These are phyloP conservation scores for Ophiosphaerella narmari DNA, from an alignment of 2,329 filamentous ascomycete genomes.

Conservation along the genomic window DNA sequence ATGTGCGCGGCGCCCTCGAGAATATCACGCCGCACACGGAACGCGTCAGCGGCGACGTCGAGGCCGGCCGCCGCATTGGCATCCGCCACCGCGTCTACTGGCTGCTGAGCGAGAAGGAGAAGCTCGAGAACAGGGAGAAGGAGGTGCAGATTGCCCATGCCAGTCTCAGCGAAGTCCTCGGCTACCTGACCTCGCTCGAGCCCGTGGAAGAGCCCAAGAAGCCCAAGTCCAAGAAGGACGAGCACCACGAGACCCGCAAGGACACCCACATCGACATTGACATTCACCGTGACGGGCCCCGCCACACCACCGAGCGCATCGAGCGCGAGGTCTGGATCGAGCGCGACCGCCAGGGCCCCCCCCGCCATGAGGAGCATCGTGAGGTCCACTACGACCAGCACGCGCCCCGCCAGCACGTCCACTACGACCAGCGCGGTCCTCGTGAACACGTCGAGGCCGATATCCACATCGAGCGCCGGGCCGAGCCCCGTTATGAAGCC, in stretches of 20 bases:
- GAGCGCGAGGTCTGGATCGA: slow-evolving; percentile 36
- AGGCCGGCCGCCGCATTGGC: slow-evolving; percentile 43
- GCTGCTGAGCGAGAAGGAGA: slow-evolving; percentile 48
- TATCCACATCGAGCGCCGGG: slow-evolving; percentile 4
- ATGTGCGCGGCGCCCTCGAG: slow-evolving; percentile 43
- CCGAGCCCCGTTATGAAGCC: slow-evolving; percentile 17
- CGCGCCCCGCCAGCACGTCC: slow-evolving; percentile 21
- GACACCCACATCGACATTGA: slow-evolving; percentile 39
- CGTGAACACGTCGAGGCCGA: slow-evolving; percentile 33
- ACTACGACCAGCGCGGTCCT: slow-evolving; percentile 27
- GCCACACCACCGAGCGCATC: slow-evolving; percentile 29
- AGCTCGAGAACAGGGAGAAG: slow-evolving; percentile 44
- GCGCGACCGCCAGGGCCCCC: slow-evolving; percentile 22
- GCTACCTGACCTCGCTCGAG: slow-evolving; percentile 41
- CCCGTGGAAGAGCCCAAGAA: slow-evolving; percentile 30
- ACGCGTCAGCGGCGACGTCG: slow-evolving; percentile 40
- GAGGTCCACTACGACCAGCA: slow-evolving; percentile 30
- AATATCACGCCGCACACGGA: slow-evolving; percentile 45
- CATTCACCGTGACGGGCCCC: slow-evolving; percentile 29
- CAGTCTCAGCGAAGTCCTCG: slow-evolving; percentile 43
- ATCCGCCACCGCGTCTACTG: slow-evolving; percentile 44
- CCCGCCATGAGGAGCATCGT: slow-evolving; percentile 28
- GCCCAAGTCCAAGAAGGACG: slow-evolving; percentile 23
- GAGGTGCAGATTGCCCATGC: slow-evolving; percentile 41
- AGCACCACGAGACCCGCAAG: slow-evolving; percentile 17